Evolutionary conservation across 2,329 filamentous ascomycete species (phyloP).

Genomic region (Leptosphaerulina australis): DNA sequence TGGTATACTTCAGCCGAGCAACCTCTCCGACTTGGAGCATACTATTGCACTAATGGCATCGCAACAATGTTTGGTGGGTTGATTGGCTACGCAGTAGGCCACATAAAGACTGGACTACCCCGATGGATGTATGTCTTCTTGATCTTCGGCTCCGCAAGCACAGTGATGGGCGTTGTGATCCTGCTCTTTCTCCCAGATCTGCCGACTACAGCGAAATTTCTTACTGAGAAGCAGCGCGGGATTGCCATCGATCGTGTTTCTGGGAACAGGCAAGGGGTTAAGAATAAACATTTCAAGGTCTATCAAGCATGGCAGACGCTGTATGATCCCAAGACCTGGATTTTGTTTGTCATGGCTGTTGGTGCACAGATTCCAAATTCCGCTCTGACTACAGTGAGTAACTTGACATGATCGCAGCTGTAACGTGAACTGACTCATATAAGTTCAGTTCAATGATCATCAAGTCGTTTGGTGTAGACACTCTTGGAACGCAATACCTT

Average conservation of each 20-base stretch:
- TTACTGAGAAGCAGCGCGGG: constrained; percentile 24
- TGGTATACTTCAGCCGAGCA: constrained; percentile 69
- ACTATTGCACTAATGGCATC: constrained; percentile 57
- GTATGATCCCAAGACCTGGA: constrained; percentile 51
- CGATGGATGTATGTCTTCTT: constrained; percentile 61
- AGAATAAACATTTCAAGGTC: constrained; percentile 56
- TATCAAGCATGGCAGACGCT: constrained; percentile 54
- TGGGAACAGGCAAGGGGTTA: constrained; percentile 57
- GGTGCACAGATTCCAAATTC: constrained; percentile 64
- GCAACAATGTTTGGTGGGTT: constrained; percentile 64
- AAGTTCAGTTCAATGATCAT: constrained; percentile 58
- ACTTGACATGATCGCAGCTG: too few relatives aligned
- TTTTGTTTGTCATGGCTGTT: constrained; percentile 48
- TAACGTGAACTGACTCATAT: not conserved
- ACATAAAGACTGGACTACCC: constrained; percentile 51
- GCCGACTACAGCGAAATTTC: constrained; percentile 32
- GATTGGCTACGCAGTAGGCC: constrained; percentile 65
- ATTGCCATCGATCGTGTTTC: constrained; percentile 50
- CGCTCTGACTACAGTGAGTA: constrained; percentile 56
- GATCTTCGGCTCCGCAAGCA: constrained; percentile 55
- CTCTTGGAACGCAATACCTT: constrained; percentile 77
- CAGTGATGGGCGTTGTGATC: constrained; percentile 48
- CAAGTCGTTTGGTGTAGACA: constrained; percentile 79
- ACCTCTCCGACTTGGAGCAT: constrained; percentile 57
- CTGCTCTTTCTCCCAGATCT: constrained; percentile 62